These are phyloP conservation scores for Skeletonema grethae DNA, from an alignment of 108 stramenopile species.

Conservation along the genomic window DNA sequence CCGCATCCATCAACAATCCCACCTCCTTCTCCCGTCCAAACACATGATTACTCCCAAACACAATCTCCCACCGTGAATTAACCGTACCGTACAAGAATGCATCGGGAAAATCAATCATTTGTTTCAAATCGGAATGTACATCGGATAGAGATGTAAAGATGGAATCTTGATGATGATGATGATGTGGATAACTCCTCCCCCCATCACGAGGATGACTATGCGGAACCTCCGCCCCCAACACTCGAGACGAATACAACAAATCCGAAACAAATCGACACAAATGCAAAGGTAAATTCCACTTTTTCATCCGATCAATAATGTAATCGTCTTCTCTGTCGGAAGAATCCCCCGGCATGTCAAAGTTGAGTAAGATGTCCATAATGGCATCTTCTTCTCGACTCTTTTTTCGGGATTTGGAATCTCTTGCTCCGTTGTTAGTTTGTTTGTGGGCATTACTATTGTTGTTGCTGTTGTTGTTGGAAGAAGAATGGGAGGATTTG, in stretches of 20 bases:
- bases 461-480: not conserved
- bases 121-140: slow-evolving; percentile 15
- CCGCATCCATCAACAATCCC: slow-evolving; percentile 11
- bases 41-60: slow-evolving; percentile 21
- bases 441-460: not conserved
- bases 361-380: slow-evolving; percentile 13
- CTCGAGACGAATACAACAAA: slow-evolving; percentile 4
- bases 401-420: not conserved
- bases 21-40: slow-evolving; percentile 25
- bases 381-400: slow-evolving; percentile 5
- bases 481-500: too few relatives aligned
- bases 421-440: not conserved
- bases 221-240: not conserved
- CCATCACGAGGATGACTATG: not conserved
- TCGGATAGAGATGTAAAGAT: slow-evolving; percentile 6
- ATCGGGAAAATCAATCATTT: slow-evolving; percentile 28
- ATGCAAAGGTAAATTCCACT: not conserved
- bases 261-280: slow-evolving; percentile 19
- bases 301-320: slow-evolving; percentile 7
- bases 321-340: slow-evolving; percentile 4
- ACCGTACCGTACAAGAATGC: slow-evolving; percentile 16
- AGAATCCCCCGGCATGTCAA: not conserved
- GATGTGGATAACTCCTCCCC: not conserved
- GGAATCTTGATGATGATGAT: not conserved
- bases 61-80: slow-evolving; percentile 22